Conservation (phyloP, 2,329 filamentous ascomycete species). For the Drechslerella coelobrocha region DNA sequence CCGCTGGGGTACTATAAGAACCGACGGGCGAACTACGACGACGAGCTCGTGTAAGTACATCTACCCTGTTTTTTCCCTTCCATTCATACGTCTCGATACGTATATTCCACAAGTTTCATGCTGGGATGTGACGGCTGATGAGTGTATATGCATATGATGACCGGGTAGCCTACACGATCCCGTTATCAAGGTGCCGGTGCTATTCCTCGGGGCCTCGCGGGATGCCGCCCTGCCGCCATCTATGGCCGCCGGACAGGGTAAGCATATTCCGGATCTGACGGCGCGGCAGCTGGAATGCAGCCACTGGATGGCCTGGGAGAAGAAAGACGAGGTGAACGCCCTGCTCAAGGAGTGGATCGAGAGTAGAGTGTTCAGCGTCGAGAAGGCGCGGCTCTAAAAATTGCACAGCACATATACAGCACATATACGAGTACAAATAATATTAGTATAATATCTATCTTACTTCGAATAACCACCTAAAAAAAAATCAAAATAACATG, state of each 20-base stretch:
- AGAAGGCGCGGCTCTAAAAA: conserved; percentile 50
- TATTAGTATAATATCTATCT: background rate
- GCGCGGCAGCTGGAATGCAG: conserved; percentile 70
- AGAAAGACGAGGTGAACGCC: conserved; percentile 72
- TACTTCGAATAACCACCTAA: background rate
- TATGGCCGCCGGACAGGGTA: conserved; percentile 75
- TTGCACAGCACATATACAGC: conserved; percentile 5
- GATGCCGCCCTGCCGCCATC: conserved; percentile 76
- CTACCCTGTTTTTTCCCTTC: background rate
- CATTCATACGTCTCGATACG: background rate
- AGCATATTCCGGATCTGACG: conserved; percentile 70
- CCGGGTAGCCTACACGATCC: conserved; percentile 51
- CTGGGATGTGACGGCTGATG: background rate
- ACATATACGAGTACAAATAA: conserved; percentile 3
- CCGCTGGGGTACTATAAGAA: conserved; percentile 90
- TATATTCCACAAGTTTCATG: background rate
- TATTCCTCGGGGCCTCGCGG: conserved; percentile 75
- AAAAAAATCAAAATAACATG: background rate
- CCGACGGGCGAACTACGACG: conserved; percentile 73
- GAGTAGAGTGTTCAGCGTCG: conserved; percentile 58
- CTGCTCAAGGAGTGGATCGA: conserved; percentile 73
- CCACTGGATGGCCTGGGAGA: conserved; percentile 86
- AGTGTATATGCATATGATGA: too few relatives aligned
- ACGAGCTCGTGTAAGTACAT: conserved; percentile 67
- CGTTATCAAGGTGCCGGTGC: conserved; percentile 68